phyloP scores from a whole-genome alignment of 441 rosid genomes.

The Brassica balearica region DNA sequence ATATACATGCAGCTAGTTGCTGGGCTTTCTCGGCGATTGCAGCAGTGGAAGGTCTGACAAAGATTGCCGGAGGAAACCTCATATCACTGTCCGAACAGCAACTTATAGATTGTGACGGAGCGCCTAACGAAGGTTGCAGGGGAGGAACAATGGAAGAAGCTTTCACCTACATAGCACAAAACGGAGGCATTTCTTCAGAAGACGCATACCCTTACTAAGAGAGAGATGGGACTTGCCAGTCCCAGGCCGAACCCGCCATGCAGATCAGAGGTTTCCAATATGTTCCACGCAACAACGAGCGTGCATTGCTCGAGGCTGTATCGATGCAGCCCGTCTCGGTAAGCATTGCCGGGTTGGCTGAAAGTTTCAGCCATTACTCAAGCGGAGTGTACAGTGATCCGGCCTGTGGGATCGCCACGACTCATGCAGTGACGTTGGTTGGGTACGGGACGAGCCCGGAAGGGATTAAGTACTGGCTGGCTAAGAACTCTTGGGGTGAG shows the following conservation, averaged over 20 bases:
- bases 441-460: conserved; percentile 6
- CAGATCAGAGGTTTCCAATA: background rate
- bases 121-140: background rate
- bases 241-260: background rate
- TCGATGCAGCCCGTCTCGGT: conserved; percentile 13
- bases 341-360: background rate
- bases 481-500: conserved; percentile 5
- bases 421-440: conserved; percentile 1
- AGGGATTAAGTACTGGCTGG: conserved; percentile 16
- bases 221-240: background rate
- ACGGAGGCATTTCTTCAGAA: conserved; percentile 10
- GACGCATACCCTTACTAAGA: background rate
- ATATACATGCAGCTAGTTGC: conserved; percentile 8
- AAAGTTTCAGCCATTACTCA: conserved; percentile 13
- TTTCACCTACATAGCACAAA: background rate
- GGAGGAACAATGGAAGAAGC: background rate
- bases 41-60: conserved; percentile 17
- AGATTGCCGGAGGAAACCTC: conserved; percentile 8
- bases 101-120: conserved; percentile 9
- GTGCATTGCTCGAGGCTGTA: conserved; percentile 18
- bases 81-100: conserved; percentile 16
- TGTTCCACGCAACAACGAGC: conserved; percentile 14
- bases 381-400: conserved; percentile 8
- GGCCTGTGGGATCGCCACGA: background rate
- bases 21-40: conserved; percentile 13